A percentile compares a stretch with the other conserved stretches of the same genome.
These are phyloP conservation scores for Phylloporus scabripes DNA, from an alignment of 768 basidiomycete genomes.

Conservation along the genomic window DNA sequence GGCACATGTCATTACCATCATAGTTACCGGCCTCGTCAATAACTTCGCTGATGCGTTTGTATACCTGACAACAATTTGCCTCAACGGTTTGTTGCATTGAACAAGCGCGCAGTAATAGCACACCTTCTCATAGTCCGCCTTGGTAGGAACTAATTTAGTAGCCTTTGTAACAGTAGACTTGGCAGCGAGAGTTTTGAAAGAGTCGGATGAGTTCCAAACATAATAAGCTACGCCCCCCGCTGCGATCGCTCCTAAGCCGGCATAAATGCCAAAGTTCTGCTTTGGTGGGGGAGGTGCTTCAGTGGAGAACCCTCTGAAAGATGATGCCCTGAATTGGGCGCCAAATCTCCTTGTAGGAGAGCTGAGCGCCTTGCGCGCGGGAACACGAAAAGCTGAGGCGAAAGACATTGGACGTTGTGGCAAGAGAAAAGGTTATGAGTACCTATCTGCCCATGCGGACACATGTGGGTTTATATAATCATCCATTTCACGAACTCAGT, in stretches of 20 bases:
- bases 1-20: slow-evolving; percentile 55
- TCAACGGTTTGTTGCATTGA: not conserved
- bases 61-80: slow-evolving; percentile 50
- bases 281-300: slow-evolving; percentile 42
- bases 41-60: slow-evolving; percentile 78
- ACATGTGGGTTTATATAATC: slow-evolving; percentile 15
- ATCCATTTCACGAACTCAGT: not conserved
- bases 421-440: not conserved
- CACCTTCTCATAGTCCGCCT: slow-evolving; percentile 89
- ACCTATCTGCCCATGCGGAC: slow-evolving; percentile 3
- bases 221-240: slow-evolving; percentile 64
- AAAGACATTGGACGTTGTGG: slow-evolving; percentile 45
- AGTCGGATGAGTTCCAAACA: slow-evolving; percentile 44
- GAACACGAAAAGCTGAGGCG: slow-evolving; percentile 42
- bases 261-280: slow-evolving; percentile 53
- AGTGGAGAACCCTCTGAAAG: slow-evolving; percentile 59
- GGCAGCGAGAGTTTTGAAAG: slow-evolving; percentile 45
- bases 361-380: slow-evolving; percentile 42
- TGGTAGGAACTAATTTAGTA: slow-evolving; percentile 66
- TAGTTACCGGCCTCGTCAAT: slow-evolving; percentile 68
- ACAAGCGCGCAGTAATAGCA: slow-evolving; percentile 7
- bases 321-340: slow-evolving; percentile 32
- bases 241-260: slow-evolving; percentile 56
- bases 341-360: slow-evolving; percentile 25
- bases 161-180: slow-evolving; percentile 60